Evolutionary conservation across 345 rosid genomes (phyloP).

Genomic region (Fremontodendron californicum): DNA sequence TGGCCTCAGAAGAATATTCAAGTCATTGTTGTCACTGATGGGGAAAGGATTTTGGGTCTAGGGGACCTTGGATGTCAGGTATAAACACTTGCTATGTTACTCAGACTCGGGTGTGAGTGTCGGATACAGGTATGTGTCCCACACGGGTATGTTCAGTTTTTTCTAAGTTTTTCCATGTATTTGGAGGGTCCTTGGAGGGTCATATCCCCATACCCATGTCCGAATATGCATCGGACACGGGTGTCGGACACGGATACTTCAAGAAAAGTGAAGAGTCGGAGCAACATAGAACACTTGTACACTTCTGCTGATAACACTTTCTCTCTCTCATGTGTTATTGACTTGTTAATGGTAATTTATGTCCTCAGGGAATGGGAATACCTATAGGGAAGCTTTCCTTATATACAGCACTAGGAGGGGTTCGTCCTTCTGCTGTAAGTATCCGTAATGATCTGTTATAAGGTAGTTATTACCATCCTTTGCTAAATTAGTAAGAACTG

Average conservation of each 20-base stretch:
- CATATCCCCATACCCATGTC: too few species aligned
- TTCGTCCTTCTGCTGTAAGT: slow-evolving; percentile 95
- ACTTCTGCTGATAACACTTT: background rate
- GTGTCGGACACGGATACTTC: too few species aligned
- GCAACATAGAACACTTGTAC: too few species aligned
- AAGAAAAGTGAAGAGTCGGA: too few species aligned
- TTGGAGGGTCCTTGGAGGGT: too few species aligned
- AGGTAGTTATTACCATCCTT: background rate
- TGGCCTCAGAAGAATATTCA: slow-evolving; percentile 95
- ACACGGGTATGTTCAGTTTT: too few species aligned
- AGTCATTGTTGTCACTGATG: slow-evolving; percentile 96
- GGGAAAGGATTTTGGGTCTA: slow-evolving; percentile 90
- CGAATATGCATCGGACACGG: too few species aligned
- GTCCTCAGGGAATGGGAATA: slow-evolving; percentile 86
- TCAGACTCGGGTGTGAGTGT: too few species aligned
- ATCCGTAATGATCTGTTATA: slow-evolving; percentile 10
- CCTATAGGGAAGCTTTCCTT: slow-evolving; percentile 95
- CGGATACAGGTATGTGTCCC: too few species aligned
- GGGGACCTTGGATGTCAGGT: slow-evolving; percentile 99
- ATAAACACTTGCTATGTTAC: too few species aligned
- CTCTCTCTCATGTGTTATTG: background rate
- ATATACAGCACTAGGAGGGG: slow-evolving; percentile 94
- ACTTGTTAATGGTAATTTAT: background rate
- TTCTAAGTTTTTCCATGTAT: too few species aligned
- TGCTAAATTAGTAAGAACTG: background rate